Evolutionary conservation across 257 asterid species (phyloP), one percentile per base, ranked within the genome.

Genomic region (Orobanche coerulescens): DNA sequence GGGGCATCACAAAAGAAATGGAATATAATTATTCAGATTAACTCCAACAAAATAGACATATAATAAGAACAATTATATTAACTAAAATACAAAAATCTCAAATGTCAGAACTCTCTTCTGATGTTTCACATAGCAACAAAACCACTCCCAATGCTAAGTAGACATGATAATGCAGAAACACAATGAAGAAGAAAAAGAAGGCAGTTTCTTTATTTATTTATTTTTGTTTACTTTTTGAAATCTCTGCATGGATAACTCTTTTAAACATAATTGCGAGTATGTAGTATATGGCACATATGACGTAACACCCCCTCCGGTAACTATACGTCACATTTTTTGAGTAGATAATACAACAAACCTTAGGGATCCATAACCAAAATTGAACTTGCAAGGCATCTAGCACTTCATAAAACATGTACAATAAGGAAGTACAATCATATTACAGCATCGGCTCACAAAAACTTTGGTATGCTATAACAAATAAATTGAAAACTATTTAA

Each of bases 41-140:
- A n/a, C 52, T 48, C 64, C 39, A 36, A 71, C 61, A 66, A 53
- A 55, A 25, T 26, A 24, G 14, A 50, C 10, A 15, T 25, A 22
- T 36, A 42, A 53, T 7, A 43, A 52, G 16, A 14, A 49, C 39
- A 15, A 19, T 47, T 36, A 33, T 19, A 47, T 28, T 12, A 1
- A 47, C 19, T 16, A 47, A 42, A 40, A 1, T 8, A n/a, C 24
- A 59, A 23, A 47, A 25, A 58, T 44, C 1, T 52, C 4, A 24
- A n/a, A 24, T 25, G 49, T 16, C 20, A 18, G 51, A 33, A 30
- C 19, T 43, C 22, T 47, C 1, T 62, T 13, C 51, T 18, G n/a
- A 15, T 18, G 50, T 7, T 43, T 16, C 19, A 9, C 37, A 39
- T 39, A 65, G 59, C 30, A 50, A 40, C 30, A 24, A 26, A 31